A percentile compares a stretch with the other conserved stretches of the same genome.
phyloP scores from a whole-genome alignment of 2,329 filamentous ascomycete species.

The Bipolaris zeicola region DNA sequence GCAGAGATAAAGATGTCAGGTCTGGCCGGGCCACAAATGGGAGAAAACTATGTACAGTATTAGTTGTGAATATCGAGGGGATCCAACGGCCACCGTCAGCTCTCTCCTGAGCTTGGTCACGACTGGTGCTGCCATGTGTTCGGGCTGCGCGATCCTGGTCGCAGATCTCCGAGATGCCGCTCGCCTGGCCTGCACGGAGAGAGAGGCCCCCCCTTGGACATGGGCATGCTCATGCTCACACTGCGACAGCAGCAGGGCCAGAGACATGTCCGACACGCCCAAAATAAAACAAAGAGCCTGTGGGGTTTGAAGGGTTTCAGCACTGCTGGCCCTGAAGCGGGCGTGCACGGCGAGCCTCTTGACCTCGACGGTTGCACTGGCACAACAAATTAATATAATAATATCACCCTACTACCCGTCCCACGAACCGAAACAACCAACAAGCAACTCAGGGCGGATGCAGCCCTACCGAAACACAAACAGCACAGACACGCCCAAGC shows the following conservation, averaged over 20 bases:
- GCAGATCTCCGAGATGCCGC: constrained; percentile 29
- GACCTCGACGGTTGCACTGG: constrained; percentile 9
- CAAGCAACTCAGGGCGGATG: neutral
- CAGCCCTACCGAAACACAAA: neutral
- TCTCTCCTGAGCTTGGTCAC: constrained; percentile 22
- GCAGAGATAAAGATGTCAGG: constrained; percentile 12
- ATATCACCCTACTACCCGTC: neutral
- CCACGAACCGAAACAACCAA: constrained; percentile 2
- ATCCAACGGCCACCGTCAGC: constrained; percentile 3
- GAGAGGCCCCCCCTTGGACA: neutral
- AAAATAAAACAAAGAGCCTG: neutral
- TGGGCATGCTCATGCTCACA: neutral
- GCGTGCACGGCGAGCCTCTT: neutral
- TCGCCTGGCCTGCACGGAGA: constrained; percentile 9
- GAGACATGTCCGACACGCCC: neutral
- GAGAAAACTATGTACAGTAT: neutral
- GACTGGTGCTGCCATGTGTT: constrained; percentile 14
- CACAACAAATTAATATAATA: constrained; percentile 1
- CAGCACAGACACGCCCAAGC: neutral
- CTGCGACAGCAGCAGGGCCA: neutral
- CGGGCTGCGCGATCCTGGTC: constrained; percentile 22
- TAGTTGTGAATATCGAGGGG: constrained; percentile 15
- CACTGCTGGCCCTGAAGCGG: neutral
- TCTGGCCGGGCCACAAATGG: constrained; percentile 4
- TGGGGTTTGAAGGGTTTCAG: neutral